Evolutionary conservation across 2,329 filamentous ascomycete species (phyloP).

Genomic region (Colletotrichum tofieldiae): DNA sequence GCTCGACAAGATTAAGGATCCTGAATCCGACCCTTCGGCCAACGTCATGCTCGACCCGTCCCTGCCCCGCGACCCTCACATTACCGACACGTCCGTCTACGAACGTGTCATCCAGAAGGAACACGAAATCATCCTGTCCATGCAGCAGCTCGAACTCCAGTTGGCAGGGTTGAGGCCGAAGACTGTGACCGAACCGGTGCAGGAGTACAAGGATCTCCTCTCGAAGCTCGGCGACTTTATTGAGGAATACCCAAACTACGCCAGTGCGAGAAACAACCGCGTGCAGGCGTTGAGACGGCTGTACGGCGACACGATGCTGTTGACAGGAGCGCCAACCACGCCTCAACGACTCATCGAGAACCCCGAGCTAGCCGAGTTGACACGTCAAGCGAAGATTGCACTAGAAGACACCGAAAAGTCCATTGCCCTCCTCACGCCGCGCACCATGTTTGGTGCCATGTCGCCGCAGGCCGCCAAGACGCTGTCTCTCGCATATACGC

Average conservation of each 20-base stretch:
- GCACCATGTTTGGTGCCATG: constrained; percentile 65
- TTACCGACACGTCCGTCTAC: constrained; percentile 67
- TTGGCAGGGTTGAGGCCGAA: constrained; percentile 60
- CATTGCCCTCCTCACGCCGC: constrained; percentile 72
- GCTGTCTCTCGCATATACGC: constrained; percentile 79
- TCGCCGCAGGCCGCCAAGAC: constrained; percentile 77
- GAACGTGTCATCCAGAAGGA: constrained; percentile 66
- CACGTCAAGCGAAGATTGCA: constrained; percentile 56
- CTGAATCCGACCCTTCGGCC: constrained; percentile 72
- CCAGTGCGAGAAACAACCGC: constrained; percentile 82
- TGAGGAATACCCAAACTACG: constrained; percentile 73
- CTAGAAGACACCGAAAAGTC: constrained; percentile 71
- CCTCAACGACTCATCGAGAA: constrained; percentile 60
- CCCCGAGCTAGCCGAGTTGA: constrained; percentile 56
- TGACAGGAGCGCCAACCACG: constrained; percentile 56
- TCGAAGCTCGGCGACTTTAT: constrained; percentile 70
- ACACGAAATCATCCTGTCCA: constrained; percentile 66
- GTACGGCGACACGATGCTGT: constrained; percentile 73
- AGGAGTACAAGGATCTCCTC: constrained; percentile 65
- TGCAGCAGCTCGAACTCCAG: constrained; percentile 71
- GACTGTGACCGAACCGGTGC: constrained; percentile 56
- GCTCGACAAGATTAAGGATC: constrained; percentile 78
- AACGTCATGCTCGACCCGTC: constrained; percentile 69
- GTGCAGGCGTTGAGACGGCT: constrained; percentile 76
- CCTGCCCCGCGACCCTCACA: constrained; percentile 71